Base-by-base conservation (phyloP, 202 grass and related monocot species). In the Zoysia matrella region DNA sequence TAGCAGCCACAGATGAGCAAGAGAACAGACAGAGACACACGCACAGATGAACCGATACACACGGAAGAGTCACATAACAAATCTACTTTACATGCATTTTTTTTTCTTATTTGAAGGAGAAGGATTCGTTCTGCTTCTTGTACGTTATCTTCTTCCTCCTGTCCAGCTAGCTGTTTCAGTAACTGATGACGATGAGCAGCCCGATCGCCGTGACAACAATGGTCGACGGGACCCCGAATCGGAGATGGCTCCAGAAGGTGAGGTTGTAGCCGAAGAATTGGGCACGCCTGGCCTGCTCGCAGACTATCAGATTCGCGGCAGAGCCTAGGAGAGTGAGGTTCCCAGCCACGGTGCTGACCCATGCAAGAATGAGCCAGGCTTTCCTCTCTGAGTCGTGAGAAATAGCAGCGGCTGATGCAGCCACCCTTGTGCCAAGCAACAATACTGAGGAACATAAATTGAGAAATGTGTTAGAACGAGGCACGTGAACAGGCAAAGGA, bases 291-390 rank as follows among this genome's bases (percentile, higher is more conserved):
- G 30, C 30, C 1, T 36, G 30, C 30, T 36, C 30, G 30, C 30
- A 36, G 30, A 36, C 30, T 36, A 36, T 36, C 30, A 36, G 30
- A 36, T 36, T 36, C 30, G 30, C 30, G 30, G 30, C 30, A 36
- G 30, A 36, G 30, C 30, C 30, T 36, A 36, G 30, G 30, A 36
- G 30, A 36, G 30, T 36, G 22, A 98, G 95, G 80, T 98, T 98
- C 40, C 95, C 95, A 2, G 92, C 95, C 47, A 98, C 92, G 14
- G 95, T 98, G 72, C 95, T 98, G 43, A 90, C 95, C 80, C 93
- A 98, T 30, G 95, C 92, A 11, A 98, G 85, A 51, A 98, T 90
- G n/a, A 98, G 90, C 95, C 95, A 98, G 4, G 95, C 95, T 80
- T 88, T 89, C 41, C 62, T 76, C 77, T 93, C 95, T 56, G 90